These are phyloP conservation scores for Podochytrium sp. DNA, from an alignment of 192 early-diverging fungal species.

Conservation along the genomic window DNA sequence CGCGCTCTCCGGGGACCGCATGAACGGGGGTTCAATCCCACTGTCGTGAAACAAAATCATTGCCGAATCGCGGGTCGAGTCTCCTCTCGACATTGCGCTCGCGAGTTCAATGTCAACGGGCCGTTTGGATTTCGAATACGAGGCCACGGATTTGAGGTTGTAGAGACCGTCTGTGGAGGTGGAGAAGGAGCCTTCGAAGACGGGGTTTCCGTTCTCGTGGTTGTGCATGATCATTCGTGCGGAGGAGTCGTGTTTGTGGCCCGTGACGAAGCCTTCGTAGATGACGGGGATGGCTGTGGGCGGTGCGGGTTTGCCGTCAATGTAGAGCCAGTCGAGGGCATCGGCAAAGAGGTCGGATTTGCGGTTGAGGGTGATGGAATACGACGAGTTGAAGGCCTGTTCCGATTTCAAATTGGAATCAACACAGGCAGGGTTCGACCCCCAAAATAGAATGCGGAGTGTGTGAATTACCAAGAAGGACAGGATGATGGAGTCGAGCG, in stretches of 20 bases:
- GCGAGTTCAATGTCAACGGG: slow-evolving; percentile 14
- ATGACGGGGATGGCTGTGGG: background rate
- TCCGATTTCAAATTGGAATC: background rate
- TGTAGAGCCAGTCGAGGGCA: slow-evolving; percentile 1
- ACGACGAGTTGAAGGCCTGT: slow-evolving; percentile 23
- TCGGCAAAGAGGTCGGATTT: slow-evolving; percentile 19
- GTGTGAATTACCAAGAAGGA: slow-evolving; percentile 12
- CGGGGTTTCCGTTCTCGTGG: background rate
- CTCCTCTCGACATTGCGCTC: background rate
- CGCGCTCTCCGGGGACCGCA: background rate
- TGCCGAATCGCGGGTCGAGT: background rate
- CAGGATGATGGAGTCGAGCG: slow-evolving; percentile 12
- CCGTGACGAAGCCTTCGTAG: slow-evolving; percentile 15
- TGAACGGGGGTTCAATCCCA: slow-evolving; percentile 20
- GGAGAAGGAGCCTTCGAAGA: slow-evolving; percentile 22
- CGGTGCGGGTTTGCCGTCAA: slow-evolving; percentile 10
- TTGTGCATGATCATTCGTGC: slow-evolving; percentile 25
- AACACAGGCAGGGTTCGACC: background rate
- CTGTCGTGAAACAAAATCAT: slow-evolving; percentile 28
- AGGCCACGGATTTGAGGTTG: slow-evolving; percentile 15
- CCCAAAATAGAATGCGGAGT: background rate
- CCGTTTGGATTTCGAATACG: background rate
- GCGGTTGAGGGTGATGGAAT: background rate
- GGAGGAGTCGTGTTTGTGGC: background rate
- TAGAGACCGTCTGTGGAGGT: slow-evolving; percentile 4